phyloP scores from a whole-genome alignment of 2,329 filamentous ascomycete genomes.

The Diaporthe capsici region DNA sequence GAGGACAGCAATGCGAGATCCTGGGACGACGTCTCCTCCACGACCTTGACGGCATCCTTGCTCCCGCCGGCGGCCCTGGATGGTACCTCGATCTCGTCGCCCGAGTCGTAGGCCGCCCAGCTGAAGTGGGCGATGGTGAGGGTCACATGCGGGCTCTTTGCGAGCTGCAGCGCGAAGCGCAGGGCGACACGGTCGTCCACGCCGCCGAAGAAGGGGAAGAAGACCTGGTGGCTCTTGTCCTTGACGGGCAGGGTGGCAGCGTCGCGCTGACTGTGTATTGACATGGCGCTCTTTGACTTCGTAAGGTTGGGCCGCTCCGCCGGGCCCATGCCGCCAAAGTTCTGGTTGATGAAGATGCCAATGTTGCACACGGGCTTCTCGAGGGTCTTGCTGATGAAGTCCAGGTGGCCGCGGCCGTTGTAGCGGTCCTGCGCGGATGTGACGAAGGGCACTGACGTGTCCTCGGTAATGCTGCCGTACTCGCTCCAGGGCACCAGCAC shows the following conservation, averaged over 20 bases:
- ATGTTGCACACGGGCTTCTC: conserved; percentile 75
- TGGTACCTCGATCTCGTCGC: conserved; percentile 43
- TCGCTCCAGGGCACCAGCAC: conserved; percentile 93
- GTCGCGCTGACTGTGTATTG: conserved; percentile 68
- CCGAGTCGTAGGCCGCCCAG: conserved; percentile 47
- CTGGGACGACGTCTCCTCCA: conserved; percentile 50
- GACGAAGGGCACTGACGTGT: conserved; percentile 58
- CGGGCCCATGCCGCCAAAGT: conserved; percentile 56
- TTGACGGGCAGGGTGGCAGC: conserved; percentile 70
- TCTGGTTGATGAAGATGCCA: conserved; percentile 84
- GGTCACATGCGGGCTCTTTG: conserved; percentile 82
- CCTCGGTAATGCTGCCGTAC: conserved; percentile 80
- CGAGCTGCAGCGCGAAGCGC: conserved; percentile 85
- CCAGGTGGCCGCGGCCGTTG: conserved; percentile 73
- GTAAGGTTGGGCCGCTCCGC: conserved; percentile 56
- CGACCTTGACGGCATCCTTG: conserved; percentile 47
- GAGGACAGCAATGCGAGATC: conserved; percentile 54
- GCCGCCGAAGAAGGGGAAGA: conserved; percentile 89
- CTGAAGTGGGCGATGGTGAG: conserved; percentile 79
- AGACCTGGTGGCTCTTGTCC: conserved; percentile 84
- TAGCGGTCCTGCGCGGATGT: conserved; percentile 71
- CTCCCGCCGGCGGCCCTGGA: conserved; percentile 42
- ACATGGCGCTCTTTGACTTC: conserved; percentile 68
- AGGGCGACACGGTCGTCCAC: conserved; percentile 86
- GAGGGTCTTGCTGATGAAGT: conserved; percentile 80